A percentile compares a stretch with the other conserved stretches of the same genome.
These are phyloP conservation scores for Blastobotrys illinoisensis DNA, from an alignment of 1,139 yeast species.

Conservation along the genomic window DNA sequence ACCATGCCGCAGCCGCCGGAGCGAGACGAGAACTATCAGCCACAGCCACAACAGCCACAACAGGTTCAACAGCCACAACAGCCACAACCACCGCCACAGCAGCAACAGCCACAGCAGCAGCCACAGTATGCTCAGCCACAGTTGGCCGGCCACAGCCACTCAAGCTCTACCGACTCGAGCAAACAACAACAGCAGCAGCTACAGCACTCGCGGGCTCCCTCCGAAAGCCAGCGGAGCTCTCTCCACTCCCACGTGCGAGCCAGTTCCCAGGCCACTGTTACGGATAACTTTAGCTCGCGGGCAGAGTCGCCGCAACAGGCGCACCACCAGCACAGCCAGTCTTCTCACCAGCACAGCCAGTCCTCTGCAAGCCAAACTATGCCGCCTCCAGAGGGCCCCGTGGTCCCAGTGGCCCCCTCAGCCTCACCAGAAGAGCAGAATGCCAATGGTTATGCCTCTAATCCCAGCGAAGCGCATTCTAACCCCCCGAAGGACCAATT, in stretches of 20 bases:
- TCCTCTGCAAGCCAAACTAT: constrained; percentile 2
- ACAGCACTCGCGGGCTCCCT: background rate
- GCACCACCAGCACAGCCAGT: constrained; percentile 7
- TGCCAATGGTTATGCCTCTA: constrained; percentile 4
- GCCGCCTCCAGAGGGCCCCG: background rate
- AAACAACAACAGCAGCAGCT: background rate
- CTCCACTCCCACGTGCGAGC: background rate
- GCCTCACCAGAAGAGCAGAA: background rate
- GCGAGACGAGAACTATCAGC: constrained; percentile 3
- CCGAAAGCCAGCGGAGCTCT: background rate
- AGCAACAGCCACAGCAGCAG: constrained; percentile 10
- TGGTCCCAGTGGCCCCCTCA: too few species aligned
- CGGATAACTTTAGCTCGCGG: constrained; percentile 7
- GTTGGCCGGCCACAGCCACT: constrained; percentile 1
- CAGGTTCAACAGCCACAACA: constrained; percentile 37
- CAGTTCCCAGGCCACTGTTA: constrained; percentile 17
- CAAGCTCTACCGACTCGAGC: background rate
- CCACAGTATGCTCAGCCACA: constrained; percentile 12
- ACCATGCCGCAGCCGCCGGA: constrained; percentile 39
- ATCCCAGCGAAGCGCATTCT: constrained; percentile 10
- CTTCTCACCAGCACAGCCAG: constrained; percentile 8
- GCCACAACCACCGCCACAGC: constrained; percentile 3
- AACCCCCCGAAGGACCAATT: constrained; percentile 11
- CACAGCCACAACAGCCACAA: constrained; percentile 30
- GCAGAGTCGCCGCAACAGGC: background rate